Evolutionary conservation across 768 basidiomycete genomes (phyloP), one percentile per base, ranked within the genome.

Genomic region (Hortiboletus flavorubellus): DNA sequence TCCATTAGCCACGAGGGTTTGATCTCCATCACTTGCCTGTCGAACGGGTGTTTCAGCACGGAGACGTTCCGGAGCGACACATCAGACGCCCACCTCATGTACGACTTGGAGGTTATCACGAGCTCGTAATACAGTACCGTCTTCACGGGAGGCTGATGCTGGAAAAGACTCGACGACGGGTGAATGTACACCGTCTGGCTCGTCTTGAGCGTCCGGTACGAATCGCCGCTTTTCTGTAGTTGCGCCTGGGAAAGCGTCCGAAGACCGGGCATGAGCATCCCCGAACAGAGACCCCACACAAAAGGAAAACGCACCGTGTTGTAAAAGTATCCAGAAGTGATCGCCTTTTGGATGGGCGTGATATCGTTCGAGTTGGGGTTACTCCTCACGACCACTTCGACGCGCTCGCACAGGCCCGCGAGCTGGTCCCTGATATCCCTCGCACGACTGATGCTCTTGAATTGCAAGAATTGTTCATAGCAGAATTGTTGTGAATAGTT

Each of bases 401-500:
- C 97, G 35, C 97, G 89, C 68, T 99, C 97, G 70, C 97, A 99
- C 26, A 99, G 75, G 8, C 87, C 89, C 2, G 97, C 94, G 16
- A 99, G 81, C 72, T 99, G 95, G 68, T 94, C 91, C 26, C 97
- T 86, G 62, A 99, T 96, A 72, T 99, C 96, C 29, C 97, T 86
- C 0, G 97, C 96, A 38, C 97, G 83, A 64, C 87, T 90, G 26
- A 99, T 76, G 58, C 90, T 92, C 80, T 98, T 97, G 80, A 87
- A 94, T 68, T 96, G 95, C 46, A 97, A 72, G 75, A 91, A 98
- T 60, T 95, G 91, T 67, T 96, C 94, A 68, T 95, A 97, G 65
- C 93, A 95, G 74, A 93, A 97, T 64, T 95, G 92, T 68, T 98
- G 93, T 21, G 93, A 95, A 68, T 94, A 98, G 65, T 93, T 93